Conservation (phyloP, 441 rosid genomes). For the Geranium incanum region DNA sequence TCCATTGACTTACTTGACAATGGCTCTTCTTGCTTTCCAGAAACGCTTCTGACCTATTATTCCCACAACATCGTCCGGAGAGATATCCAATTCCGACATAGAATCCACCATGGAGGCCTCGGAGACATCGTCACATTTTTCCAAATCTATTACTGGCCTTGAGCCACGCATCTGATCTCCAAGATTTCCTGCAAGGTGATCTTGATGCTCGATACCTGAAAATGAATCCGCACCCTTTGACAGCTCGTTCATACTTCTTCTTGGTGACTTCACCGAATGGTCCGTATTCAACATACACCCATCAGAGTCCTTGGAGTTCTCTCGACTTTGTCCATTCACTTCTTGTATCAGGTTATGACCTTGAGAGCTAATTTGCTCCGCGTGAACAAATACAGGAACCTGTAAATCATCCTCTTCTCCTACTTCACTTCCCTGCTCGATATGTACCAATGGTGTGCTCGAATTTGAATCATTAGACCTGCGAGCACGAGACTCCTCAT, state of each 20-base stretch:
- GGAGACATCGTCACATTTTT: slow-evolving; percentile 4
- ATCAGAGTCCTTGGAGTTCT: slow-evolving; percentile 16
- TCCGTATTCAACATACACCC: slow-evolving; percentile 15
- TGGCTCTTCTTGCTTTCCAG: slow-evolving; percentile 22
- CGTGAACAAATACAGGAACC: slow-evolving; percentile 56
- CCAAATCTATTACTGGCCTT: neutral
- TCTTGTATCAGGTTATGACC: slow-evolving; percentile 22
- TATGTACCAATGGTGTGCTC: slow-evolving; percentile 26
- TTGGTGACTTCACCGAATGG: slow-evolving; percentile 20
- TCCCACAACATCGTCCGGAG: slow-evolving; percentile 19
- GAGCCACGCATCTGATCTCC: neutral
- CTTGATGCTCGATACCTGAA: slow-evolving; percentile 19
- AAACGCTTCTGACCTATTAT: slow-evolving; percentile 20
- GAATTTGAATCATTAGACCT: slow-evolving; percentile 31
- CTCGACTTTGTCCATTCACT: slow-evolving; percentile 20
- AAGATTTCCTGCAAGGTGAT: slow-evolving; percentile 17
- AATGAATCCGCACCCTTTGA: slow-evolving; percentile 11
- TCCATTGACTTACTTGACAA: slow-evolving; percentile 18
- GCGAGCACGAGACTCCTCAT: slow-evolving; percentile 32
- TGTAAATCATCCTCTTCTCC: slow-evolving; percentile 63
- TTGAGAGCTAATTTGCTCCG: slow-evolving; percentile 22
- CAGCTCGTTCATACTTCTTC: slow-evolving; percentile 22
- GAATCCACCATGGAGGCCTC: slow-evolving; percentile 11
- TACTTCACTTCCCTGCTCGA: slow-evolving; percentile 36
- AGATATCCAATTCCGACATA: slow-evolving; percentile 8